A percentile compares a stretch with the other conserved stretches of the same genome.
Evolutionary conservation across 2,329 filamentous ascomycete species (phyloP).

Genomic region (Colletotrichum sojae): DNA sequence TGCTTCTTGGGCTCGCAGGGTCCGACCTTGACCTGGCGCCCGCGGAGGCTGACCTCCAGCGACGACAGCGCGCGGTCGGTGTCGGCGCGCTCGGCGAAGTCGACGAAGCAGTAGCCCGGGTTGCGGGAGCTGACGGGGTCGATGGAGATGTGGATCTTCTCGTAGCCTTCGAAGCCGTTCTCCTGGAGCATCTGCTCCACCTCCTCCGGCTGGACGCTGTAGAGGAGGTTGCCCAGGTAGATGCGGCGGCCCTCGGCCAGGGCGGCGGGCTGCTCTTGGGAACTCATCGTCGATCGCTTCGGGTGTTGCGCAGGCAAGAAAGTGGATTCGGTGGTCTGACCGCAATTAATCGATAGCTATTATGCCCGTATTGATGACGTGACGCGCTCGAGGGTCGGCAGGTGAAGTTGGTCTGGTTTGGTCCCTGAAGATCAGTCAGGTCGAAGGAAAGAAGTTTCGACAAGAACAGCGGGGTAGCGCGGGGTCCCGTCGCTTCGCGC

Average conservation of each 20-base stretch:
- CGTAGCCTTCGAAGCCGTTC: constrained; percentile 53
- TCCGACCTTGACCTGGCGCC: constrained; percentile 74
- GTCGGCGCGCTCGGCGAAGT: constrained; percentile 70
- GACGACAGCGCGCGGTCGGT: constrained; percentile 71
- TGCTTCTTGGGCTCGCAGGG: constrained; percentile 71
- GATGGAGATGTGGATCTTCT: constrained; percentile 77
- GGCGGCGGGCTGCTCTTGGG: constrained; percentile 18
- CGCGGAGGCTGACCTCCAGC: constrained; percentile 68
- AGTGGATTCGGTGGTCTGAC: background rate
- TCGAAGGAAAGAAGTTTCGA: background rate
- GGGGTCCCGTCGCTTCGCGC: background rate
- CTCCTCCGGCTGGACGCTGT: constrained; percentile 68
- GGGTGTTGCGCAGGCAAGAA: background rate
- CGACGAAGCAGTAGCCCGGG: constrained; percentile 82
- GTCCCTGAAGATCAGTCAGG: constrained; percentile 13
- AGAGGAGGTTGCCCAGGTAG: constrained; percentile 74
- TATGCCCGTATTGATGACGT: background rate
- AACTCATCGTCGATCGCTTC: background rate
- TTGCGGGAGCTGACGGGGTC: constrained; percentile 79
- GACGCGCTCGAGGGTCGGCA: background rate
- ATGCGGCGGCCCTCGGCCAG: constrained; percentile 60
- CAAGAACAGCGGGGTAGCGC: background rate
- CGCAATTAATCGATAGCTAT: background rate
- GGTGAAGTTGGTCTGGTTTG: background rate
- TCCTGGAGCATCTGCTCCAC: constrained; percentile 71